Conservation (phyloP, 495 filamentous ascomycete species). For the Hypoxylon trugodes region DNA sequence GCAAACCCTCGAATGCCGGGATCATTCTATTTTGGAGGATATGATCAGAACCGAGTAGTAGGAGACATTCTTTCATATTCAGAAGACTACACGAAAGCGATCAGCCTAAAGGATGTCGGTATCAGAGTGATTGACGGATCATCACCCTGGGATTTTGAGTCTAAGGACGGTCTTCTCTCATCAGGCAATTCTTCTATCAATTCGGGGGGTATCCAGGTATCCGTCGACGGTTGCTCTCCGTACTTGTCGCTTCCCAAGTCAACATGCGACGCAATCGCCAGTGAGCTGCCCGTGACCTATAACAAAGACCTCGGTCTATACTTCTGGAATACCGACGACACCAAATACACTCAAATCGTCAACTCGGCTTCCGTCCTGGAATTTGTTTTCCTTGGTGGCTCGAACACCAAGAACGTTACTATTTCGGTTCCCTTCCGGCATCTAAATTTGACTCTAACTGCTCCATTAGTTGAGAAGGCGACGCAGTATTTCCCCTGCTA, state of each 20-base stretch:
- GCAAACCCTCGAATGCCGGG: conserved; percentile 49
- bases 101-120: conserved; percentile 51
- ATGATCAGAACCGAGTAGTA: conserved; percentile 56
- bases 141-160: conserved; percentile 52
- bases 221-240: conserved; percentile 52
- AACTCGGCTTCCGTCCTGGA: conserved; percentile 58
- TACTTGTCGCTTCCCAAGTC: conserved; percentile 60
- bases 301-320: conserved; percentile 53
- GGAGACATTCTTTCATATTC: conserved; percentile 42
- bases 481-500: conserved; percentile 64
- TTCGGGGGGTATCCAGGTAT: conserved; percentile 37
- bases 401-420: conserved; percentile 47
- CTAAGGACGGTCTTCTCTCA: conserved; percentile 48
- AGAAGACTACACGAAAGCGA: conserved; percentile 43
- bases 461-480: conserved; percentile 53
- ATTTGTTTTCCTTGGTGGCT: conserved; percentile 55
- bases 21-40: conserved; percentile 60
- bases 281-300: conserved; percentile 56
- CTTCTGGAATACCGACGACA: conserved; percentile 57
- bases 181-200: conserved; percentile 43
- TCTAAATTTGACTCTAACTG: conserved; percentile 60
- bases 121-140: conserved; percentile 53
- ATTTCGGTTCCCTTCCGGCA: conserved; percentile 65
- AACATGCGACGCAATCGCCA: conserved; percentile 60
- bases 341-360: conserved; percentile 53